phyloP scores from a whole-genome alignment of 345 rosid genomes.

The Erucastrum elatum region DNA sequence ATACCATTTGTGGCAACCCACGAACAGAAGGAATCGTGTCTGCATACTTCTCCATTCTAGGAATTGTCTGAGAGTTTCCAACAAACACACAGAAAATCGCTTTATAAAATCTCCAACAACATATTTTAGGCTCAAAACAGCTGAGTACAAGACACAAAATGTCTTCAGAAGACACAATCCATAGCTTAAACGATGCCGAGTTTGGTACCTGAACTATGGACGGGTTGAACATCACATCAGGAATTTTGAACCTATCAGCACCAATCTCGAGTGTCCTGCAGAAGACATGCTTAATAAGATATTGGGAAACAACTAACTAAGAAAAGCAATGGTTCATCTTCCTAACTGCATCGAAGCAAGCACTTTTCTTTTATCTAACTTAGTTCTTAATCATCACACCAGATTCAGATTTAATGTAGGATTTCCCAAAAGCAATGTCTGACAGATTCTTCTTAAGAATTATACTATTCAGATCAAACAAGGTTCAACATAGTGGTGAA shows the following conservation, averaged over 20 bases:
- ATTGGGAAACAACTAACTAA: background rate
- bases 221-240: constrained; percentile 94
- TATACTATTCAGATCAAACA: background rate
- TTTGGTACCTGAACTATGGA: constrained; percentile 65
- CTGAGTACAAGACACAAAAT: background rate
- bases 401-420: background rate
- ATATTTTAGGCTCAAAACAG: constrained; percentile 4
- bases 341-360: background rate
- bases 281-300: constrained; percentile 27
- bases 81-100: background rate
- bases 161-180: background rate
- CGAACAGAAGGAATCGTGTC: constrained; percentile 63
- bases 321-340: background rate
- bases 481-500: background rate
- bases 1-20: constrained; percentile 95
- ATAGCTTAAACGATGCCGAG: background rate
- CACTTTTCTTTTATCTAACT: background rate
- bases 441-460: no score
- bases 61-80: constrained; percentile 64
- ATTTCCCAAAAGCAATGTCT: no score
- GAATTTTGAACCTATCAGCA: constrained; percentile 92
- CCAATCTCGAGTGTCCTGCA: constrained; percentile 95
- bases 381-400: background rate
- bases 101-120: background rate
- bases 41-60: constrained; percentile 71